Evolutionary conservation across 768 basidiomycete species (phyloP), one percentile per base, ranked within the genome.

Genomic region (Bullera alba): DNA sequence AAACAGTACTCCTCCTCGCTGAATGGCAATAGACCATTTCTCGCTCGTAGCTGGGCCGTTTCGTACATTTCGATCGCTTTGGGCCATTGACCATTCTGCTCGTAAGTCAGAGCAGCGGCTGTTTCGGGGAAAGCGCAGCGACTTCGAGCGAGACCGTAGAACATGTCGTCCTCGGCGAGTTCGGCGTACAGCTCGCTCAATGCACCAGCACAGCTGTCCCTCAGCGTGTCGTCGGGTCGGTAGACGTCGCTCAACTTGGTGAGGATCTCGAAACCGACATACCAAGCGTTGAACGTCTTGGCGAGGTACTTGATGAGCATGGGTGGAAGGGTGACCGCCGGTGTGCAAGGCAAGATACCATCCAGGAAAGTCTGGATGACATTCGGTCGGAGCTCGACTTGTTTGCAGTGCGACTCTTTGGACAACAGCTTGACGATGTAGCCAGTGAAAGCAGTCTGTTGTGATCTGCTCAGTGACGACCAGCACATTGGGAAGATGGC

Each of bases 81-180:
- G 26, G 87, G 85, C 92, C 93, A 99, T 80, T 96, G 84, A 12
- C 95, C 95, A 55, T 86, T 86, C 70, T 99, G 95, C 73, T 99
- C 95, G 60, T 85, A 90, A 2, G 88, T 82, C 21, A 92, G 76
- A 2, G 83, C 87, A 12, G 65, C 69, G 56, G 93, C 95, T 16
- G 92, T 96, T 61, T 99, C 95, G 2, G 79, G 72, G 58, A 88
- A 86, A n/a, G 89, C 78, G 39, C 83, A 84, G 8, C 95, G 86
- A 39, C 86, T 81, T 26, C 95, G 80, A 87, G 93, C 97, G 16
- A 95, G 75, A 0, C 95, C 95, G 67, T 99, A 92, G 70, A 96
- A 95, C 74, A 95, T 80, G 69, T 99, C 95, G 55, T 96, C 93
- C 74, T 99, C 95, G 2, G 83, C 83, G 37, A 99, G 74, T 67